Evolutionary conservation across 129 eudicot species (phyloP).

Genomic region (Flaveria brownii): DNA sequence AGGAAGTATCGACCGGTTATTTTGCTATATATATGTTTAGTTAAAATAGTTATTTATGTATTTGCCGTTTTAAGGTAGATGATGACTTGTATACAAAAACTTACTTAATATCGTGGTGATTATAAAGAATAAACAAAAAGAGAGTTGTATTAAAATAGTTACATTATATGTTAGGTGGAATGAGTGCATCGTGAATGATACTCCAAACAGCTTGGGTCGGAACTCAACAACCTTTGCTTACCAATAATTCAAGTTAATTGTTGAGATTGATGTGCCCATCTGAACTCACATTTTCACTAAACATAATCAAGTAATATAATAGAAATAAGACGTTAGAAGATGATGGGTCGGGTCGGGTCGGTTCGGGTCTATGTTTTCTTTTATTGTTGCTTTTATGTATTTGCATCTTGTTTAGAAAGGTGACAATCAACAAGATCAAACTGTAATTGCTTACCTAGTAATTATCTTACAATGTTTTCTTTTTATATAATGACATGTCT

Average conservation of each 20-base stretch:
- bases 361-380: background rate
- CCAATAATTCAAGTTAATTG: constrained; percentile 34
- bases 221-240: constrained; percentile 41
- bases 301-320: background rate
- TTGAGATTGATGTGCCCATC: constrained; percentile 34
- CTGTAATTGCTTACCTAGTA: background rate
- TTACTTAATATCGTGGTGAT: background rate
- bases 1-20: too few relatives aligned
- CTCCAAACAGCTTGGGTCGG: constrained; percentile 45
- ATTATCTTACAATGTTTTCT: background rate
- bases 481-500: background rate
- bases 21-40: background rate
- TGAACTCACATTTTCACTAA: constrained; percentile 20
- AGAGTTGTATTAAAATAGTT: constrained; percentile 13
- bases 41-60: too few relatives aligned
- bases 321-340: background rate
- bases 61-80: too few relatives aligned
- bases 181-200: constrained; percentile 36
- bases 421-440: background rate
- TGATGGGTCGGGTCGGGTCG: background rate
- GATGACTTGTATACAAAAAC: too few relatives aligned
- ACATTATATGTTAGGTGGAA: constrained; percentile 37
- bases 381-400: background rate
- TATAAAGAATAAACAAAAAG: background rate
- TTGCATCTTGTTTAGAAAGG: background rate